Percentiles rank a stretch among this genome's conserved stretches.
Conservation (phyloP, 1,284 basidiomycete species). For the Somion occarium region DNA sequence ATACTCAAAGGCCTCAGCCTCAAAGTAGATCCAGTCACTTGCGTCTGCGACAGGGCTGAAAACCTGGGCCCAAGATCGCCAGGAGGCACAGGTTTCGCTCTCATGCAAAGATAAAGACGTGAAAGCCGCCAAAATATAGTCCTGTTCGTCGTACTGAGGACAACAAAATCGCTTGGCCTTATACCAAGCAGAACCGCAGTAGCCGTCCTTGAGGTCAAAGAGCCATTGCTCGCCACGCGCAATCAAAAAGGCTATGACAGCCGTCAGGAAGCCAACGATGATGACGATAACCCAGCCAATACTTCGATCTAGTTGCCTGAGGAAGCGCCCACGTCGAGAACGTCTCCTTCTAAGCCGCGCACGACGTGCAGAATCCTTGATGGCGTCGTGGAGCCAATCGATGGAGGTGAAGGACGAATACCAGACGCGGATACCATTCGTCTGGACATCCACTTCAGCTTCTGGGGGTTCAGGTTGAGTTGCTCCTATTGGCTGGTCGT, state of each 20-base stretch:
- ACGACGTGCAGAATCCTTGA: constrained; percentile 84
- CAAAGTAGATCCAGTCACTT: constrained; percentile 20
- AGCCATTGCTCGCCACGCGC: constrained; percentile 85
- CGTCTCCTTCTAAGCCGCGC: constrained; percentile 62
- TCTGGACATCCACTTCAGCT: constrained; percentile 55
- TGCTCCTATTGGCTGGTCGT: constrained; percentile 52
- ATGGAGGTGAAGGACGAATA: constrained; percentile 82
- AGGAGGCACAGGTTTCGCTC: constrained; percentile 54
- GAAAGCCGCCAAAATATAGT: constrained; percentile 8
- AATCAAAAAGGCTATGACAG: constrained; percentile 83
- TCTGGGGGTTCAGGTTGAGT: constrained; percentile 29
- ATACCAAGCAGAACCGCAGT: constrained; percentile 70
- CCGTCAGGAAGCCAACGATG: constrained; percentile 80
- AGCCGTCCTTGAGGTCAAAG: constrained; percentile 94
- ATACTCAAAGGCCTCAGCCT: constrained; percentile 59
- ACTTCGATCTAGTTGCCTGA: constrained; percentile 75
- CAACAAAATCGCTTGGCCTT: constrained; percentile 85
- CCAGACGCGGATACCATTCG: constrained; percentile 90
- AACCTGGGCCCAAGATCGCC: constrained; percentile 70
- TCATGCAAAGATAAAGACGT: constrained; percentile 11
- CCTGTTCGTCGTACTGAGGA: constrained; percentile 31
- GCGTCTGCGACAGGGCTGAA: constrained; percentile 28
- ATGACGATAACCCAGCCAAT: constrained; percentile 92
- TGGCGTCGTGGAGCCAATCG: constrained; percentile 91
- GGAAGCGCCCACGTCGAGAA: constrained; percentile 67